Evolutionary conservation across 768 basidiomycete genomes (phyloP), one percentile per base, ranked within the genome.

Genomic region (Cystoderma amianthinum): DNA sequence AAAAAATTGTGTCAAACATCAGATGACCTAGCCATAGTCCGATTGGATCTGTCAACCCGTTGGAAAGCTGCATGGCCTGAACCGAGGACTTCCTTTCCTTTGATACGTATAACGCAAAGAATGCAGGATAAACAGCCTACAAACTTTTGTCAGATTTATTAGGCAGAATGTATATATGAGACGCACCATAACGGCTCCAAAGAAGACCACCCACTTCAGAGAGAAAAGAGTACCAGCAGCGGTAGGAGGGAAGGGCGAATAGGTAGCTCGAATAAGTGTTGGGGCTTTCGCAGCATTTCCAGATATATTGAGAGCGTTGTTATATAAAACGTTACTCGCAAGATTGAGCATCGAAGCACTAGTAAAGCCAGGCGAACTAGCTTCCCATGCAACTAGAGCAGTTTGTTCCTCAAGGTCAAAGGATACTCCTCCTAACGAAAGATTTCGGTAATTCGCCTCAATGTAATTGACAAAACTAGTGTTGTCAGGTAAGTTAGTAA

Each of bases 11-110:
- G 51, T 90, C 87, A 57, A 84, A 86, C 53, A 83, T 62, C 12
- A 88, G 67, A 58, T 90, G 87, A 2, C 87, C 87, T 2, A 90
- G 62, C 84, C 85, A 87, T 33, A 89, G 63, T 2, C 82, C 84
- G 36, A 78, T 56, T 15, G 83, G 79, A 50, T 86, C 68, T 1
- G 78, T 69, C 19, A 88, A 58, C 1, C 86, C 86, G 55, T 89
- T 86, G 24, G 82, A 84, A 24, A 83, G 64, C 52, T 89, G 86
- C 82, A 89, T 90, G 2, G 85, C 82, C 54, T 88, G 84, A 0
- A 89, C 82, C 2, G 78, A 76, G 1, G 80, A 76, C 2, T 76
- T 71, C 7, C 83, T 74, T 53, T 90, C 87, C 45, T 69, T 71
- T 0, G 84, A 78, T 3, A 86, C 84, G 56, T 90, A 90, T 11